Base-by-base conservation (phyloP, 768 basidiomycete genomes). In the Naganishia vishniacii region DNA sequence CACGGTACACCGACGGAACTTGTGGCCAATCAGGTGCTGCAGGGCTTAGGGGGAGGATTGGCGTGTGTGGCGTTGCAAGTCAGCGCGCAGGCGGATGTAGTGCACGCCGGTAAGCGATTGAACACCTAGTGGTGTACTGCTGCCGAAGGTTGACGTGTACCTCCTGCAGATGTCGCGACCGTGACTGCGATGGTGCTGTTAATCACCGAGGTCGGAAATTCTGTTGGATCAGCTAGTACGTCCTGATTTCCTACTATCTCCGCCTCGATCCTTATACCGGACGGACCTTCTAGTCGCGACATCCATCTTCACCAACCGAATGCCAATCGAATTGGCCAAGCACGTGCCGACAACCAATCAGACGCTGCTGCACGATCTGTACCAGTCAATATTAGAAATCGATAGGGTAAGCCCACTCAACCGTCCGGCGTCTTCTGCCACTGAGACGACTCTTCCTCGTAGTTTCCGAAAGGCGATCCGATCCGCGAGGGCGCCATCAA, bases 21-120 rank as follows among this genome's bases (percentile, higher is more conserved):
- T 29, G 84, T 88, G 4, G 80, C 82, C 76, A 83, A 82, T 23
- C 88, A 89, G 68, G 75, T 88, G 53, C 79, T 89, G 16, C 87
- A 88, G 76, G 88, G 87, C 48, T 77, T 85, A 9, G 88, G 88
- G 18, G 88, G 88, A 15, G 88, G 87, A 16, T 80, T 88, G 62
- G 85, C 86, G 3, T 82, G 82, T 8, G 78, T 84, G 44, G 72
- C 83, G 4, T 74, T 80, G 0, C 84, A 84, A 70, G 84, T 85
- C 40, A 83, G 81, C 31, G 83, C 86, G 3, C 86, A 88, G 70
- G 86, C 85, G 3, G 78, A 82, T 12, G 87, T 87, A 3, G 79
- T 83, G 0, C 86, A 87, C 69, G 65, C 67, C 49, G 53, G 53
- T 56, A 20, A 23, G 53, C 40, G 2, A 37, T 7, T 7, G 15